Percentiles rank a stretch among this genome's conserved stretches.
Conservation (phyloP, 768 basidiomycete genomes). For the Boletus rubescentipes region DNA sequence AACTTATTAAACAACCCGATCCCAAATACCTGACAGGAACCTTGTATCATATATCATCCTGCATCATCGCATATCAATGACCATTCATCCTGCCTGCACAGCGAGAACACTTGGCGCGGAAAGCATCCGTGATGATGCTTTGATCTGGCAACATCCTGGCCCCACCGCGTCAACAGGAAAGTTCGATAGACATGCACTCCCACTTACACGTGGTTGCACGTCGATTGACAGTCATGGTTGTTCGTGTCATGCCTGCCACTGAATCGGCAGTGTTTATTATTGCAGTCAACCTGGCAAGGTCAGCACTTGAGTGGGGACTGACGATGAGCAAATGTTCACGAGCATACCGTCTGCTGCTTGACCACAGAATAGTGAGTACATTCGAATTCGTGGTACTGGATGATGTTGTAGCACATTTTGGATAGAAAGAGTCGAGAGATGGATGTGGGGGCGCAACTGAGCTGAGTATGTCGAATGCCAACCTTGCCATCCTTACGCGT, state of each 20-base stretch:
- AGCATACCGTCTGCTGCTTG: conserved; percentile 36
- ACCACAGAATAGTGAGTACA: conserved; percentile 34
- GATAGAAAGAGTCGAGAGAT: background rate
- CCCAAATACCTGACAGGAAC: background rate
- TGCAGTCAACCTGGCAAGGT: conserved; percentile 48
- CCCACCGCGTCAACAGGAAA: conserved; percentile 1
- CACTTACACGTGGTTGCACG: conserved; percentile 40
- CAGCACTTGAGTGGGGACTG: background rate
- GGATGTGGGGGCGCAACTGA: background rate
- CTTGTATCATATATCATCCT: background rate
- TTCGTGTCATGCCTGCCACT: conserved; percentile 37
- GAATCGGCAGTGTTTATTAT: conserved; percentile 36
- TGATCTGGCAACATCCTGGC: conserved; percentile 31
- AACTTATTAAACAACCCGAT: background rate
- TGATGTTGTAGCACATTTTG: conserved; percentile 37
- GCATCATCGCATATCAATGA: conserved; percentile 13
- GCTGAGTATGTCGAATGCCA: conserved; percentile 3
- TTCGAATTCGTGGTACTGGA: conserved; percentile 31
- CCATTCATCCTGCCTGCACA: conserved; percentile 28
- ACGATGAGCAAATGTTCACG: background rate
- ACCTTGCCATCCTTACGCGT: background rate
- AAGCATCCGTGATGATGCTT: conserved; percentile 24
- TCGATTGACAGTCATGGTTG: conserved; percentile 37
- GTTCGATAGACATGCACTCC: background rate
- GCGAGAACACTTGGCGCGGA: conserved; percentile 8